A percentile compares a stretch with the other conserved stretches of the same genome.
Conservation (phyloP, 306 rosid species). For the Inga laurina region DNA sequence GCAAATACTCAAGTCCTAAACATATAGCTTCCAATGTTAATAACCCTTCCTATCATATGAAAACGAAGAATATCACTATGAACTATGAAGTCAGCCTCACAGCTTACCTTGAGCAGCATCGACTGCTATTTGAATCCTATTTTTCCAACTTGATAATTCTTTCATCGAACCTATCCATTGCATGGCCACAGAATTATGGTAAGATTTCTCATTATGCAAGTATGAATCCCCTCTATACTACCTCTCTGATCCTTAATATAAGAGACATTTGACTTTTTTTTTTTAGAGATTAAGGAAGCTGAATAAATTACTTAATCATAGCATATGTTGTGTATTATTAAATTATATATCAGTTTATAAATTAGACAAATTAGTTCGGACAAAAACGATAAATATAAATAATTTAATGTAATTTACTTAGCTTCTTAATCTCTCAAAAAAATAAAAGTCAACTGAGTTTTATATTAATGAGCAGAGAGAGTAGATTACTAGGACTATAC, state of each 20-base stretch:
- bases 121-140: constrained; percentile 36
- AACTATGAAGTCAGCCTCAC: not conserved
- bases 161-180: constrained; percentile 22
- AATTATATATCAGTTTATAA: too few species aligned
- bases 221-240: not conserved
- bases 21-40: constrained; percentile 4
- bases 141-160: constrained; percentile 35
- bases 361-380: too few species aligned
- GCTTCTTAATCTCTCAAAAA: too few species aligned
- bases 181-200: not conserved
- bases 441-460: too few species aligned
- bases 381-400: too few species aligned
- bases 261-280: too few species aligned
- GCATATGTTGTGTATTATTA: too few species aligned
- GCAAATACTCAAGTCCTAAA: constrained; percentile 37
- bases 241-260: too few species aligned
- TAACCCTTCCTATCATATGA: constrained; percentile 6
- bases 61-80: not conserved
- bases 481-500: not conserved
- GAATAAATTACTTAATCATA: too few species aligned
- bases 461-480: too few species aligned
- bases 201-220: not conserved
- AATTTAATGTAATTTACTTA: too few species aligned
- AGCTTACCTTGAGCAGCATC: constrained; percentile 42
- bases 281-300: too few species aligned